phyloP scores from a whole-genome alignment of 352 stramenopile species.

The Phytophthora palmivora region DNA sequence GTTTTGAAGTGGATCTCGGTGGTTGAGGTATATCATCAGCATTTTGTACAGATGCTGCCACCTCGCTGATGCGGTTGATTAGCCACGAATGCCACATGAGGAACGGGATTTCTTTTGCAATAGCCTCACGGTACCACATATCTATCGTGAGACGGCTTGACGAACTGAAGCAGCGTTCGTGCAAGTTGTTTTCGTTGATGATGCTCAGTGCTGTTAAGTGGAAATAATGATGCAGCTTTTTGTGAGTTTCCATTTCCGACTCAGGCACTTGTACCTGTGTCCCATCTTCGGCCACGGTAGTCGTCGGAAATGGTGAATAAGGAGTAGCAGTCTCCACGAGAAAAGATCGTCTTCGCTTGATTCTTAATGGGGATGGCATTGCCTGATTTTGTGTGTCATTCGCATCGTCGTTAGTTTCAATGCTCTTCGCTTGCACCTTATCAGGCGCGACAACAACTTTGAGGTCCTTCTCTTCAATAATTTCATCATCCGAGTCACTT shows the following conservation, averaged over 20 bases:
- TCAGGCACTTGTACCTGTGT: conserved; percentile 48
- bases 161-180: conserved; percentile 80
- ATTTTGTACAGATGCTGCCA: conserved; percentile 57
- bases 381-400: conserved; percentile 2
- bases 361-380: conserved; percentile 28
- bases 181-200: conserved; percentile 86
- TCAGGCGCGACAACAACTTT: conserved; percentile 11
- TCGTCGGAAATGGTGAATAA: conserved; percentile 48
- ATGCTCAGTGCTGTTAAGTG: conserved; percentile 87
- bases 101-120: conserved; percentile 75
- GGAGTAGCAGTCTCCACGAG: conserved; percentile 31
- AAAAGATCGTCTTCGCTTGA: conserved; percentile 31
- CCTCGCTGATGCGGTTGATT: conserved; percentile 79
- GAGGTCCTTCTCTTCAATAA: conserved; percentile 32
- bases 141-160: conserved; percentile 87
- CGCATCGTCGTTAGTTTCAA: background rate
- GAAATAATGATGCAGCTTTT: conserved; percentile 90
- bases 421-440: conserved; percentile 7
- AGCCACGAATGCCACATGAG: conserved; percentile 86
- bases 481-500: conserved; percentile 72
- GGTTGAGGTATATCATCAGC: conserved; percentile 30
- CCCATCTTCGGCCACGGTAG: conserved; percentile 40
- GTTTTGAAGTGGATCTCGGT: conserved; percentile 14
- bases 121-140: conserved; percentile 84
- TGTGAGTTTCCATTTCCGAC: conserved; percentile 75